A percentile compares a stretch with the other conserved stretches of the same genome.
phyloP scores from a whole-genome alignment of 2,329 filamentous ascomycete genomes.

The Leptographium radiaticola region DNA sequence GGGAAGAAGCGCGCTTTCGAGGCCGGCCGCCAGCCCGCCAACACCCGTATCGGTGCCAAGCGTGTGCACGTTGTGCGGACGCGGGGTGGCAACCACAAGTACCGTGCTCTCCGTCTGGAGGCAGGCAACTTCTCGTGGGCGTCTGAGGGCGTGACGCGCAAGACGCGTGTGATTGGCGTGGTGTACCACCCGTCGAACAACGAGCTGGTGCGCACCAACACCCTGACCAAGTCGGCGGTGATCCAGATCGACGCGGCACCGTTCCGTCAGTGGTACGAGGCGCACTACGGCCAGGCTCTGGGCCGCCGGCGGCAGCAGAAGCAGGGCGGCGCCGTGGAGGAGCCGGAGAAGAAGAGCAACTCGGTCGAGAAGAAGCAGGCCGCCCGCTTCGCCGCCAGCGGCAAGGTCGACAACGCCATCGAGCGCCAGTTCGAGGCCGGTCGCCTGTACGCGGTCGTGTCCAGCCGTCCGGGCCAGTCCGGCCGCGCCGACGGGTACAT shows the following conservation, averaged over 20 bases:
- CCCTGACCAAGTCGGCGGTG: slow-evolving; percentile 96
- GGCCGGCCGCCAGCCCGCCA: slow-evolving; percentile 97
- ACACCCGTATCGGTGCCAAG: slow-evolving; percentile 86
- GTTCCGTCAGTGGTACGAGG: slow-evolving; percentile 99
- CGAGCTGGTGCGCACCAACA: slow-evolving; percentile 99
- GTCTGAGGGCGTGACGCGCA: slow-evolving; percentile 94
- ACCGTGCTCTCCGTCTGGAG: slow-evolving; percentile 97
- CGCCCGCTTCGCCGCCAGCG: slow-evolving; percentile 62
- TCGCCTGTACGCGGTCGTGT: slow-evolving; percentile 87
- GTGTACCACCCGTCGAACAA: slow-evolving; percentile 99
- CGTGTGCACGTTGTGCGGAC: slow-evolving; percentile 27
- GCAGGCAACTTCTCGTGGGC: slow-evolving; percentile 99
- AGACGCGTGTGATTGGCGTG: slow-evolving; percentile 97
- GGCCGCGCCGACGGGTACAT: slow-evolving; percentile 96
- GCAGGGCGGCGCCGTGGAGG: slow-evolving; percentile 45
- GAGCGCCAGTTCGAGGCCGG: slow-evolving; percentile 99
- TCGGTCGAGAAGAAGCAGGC: slow-evolving; percentile 93
- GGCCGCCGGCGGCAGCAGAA: slow-evolving; percentile 89
- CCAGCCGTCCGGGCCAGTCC: slow-evolving; percentile 91
- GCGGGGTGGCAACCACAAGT: slow-evolving; percentile 89
- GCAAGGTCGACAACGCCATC: slow-evolving; percentile 85
- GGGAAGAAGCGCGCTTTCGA: slow-evolving; percentile 98
- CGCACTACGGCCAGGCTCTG: slow-evolving; percentile 87
- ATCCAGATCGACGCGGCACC: slow-evolving; percentile 97
- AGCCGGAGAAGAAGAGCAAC: slow-evolving; percentile 88